A percentile compares a stretch with the other conserved stretches of the same genome.
phyloP scores from a whole-genome alignment of 257 asterid genomes.

The Thymus mandschuricus region DNA sequence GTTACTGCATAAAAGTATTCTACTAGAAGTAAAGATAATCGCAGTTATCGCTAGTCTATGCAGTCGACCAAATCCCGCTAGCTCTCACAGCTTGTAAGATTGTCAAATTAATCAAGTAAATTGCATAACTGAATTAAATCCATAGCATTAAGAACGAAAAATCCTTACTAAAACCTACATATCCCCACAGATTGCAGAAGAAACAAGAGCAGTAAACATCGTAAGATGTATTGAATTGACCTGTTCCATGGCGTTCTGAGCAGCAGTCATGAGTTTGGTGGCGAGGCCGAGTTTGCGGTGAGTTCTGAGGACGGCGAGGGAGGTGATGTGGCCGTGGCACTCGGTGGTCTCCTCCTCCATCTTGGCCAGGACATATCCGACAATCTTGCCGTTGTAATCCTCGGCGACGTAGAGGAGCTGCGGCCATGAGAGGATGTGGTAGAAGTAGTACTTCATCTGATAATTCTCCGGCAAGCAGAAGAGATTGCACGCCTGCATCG shows the following conservation, averaged over 20 bases:
- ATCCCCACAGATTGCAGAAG: not conserved
- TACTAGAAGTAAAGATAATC: not conserved
- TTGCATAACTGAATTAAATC: not conserved
- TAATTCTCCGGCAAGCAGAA: slow-evolving; percentile 95
- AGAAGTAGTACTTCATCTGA: slow-evolving; percentile 96
- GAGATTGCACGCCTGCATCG: slow-evolving; percentile 95
- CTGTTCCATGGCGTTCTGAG: slow-evolving; percentile 99
- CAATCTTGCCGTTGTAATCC: slow-evolving; percentile 95
- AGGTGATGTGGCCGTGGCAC: slow-evolving; percentile 98
- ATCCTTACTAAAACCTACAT: not conserved
- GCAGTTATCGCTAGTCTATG: not conserved
- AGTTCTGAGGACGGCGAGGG: slow-evolving; percentile 97
- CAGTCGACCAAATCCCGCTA: no score
- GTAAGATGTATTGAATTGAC: slow-evolving; percentile 23
- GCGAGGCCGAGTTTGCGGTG: slow-evolving; percentile 96
- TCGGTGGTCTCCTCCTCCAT: slow-evolving; percentile 97
- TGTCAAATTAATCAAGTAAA: not conserved
- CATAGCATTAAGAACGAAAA: not conserved
- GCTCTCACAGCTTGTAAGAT: not conserved
- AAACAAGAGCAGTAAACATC: not conserved
- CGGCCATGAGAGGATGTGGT: slow-evolving; percentile 99
- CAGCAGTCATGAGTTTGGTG: slow-evolving; percentile 99
- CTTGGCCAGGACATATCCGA: slow-evolving; percentile 93
- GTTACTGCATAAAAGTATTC: not conserved
- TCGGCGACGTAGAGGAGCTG: slow-evolving; percentile 96